These are phyloP conservation scores for Blastobotrys illinoisensis DNA, from an alignment of 1,139 yeast species.

Conservation along the genomic window DNA sequence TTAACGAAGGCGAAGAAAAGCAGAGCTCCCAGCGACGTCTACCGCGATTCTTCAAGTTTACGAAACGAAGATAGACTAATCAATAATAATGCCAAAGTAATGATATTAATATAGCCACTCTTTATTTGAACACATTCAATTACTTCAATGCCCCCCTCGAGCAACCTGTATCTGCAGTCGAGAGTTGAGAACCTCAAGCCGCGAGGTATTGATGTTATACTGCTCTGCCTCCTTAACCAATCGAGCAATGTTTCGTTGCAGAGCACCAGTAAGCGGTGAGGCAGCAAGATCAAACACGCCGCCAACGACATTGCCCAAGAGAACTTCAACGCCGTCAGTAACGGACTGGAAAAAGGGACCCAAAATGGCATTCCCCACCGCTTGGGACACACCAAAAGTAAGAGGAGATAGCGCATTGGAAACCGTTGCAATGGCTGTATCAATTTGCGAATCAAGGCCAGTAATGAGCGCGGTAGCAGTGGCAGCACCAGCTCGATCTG, in stretches of 20 bases:
- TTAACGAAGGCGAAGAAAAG: not conserved
- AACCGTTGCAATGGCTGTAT: conserved; percentile 25
- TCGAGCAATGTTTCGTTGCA: conserved; percentile 11
- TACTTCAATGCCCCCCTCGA: not conserved
- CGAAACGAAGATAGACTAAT: not conserved
- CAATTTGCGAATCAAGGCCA: conserved; percentile 32
- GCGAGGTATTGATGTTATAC: conserved; percentile 17
- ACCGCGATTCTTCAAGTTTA: not conserved
- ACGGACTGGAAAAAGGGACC: conserved; percentile 32
- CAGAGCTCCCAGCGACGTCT: not conserved
- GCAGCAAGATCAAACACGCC: conserved; percentile 15
- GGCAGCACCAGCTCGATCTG: conserved; percentile 24
- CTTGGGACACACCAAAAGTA: conserved; percentile 25
- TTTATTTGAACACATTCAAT: too few species aligned
- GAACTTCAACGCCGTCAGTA: conserved; percentile 31
- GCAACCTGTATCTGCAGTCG: not conserved
- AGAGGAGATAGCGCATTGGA: conserved; percentile 22
- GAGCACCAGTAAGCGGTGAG: conserved; percentile 11
- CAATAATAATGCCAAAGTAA: not conserved
- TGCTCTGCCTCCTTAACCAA: conserved; percentile 14
- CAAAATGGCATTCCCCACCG: conserved; percentile 22
- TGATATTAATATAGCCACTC: not conserved
- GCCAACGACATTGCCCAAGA: conserved; percentile 23
- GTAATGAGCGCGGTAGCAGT: conserved; percentile 24
- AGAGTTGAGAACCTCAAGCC: not conserved